Conservation (phyloP, 805 yeast species). For the Yarrowia sp. region DNA sequence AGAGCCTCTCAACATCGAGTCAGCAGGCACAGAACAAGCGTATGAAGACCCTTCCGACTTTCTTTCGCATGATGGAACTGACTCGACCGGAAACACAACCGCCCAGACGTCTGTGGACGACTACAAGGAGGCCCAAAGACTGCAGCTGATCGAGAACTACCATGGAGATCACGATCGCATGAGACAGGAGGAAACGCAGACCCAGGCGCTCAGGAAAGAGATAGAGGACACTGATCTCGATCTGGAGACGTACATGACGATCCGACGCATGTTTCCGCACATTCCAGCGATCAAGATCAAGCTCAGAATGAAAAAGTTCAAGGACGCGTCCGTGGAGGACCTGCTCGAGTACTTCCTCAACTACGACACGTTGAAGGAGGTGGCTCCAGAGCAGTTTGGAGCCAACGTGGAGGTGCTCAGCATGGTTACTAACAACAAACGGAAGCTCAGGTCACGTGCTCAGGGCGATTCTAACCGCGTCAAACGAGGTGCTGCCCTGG, state of each 20-base stretch:
- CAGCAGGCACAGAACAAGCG: background rate
- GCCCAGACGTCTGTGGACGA: conserved; percentile 3
- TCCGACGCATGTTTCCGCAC: conserved; percentile 15
- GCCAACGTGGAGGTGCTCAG: conserved; percentile 7
- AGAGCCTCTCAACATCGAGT: conserved; percentile 6
- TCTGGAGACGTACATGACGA: background rate
- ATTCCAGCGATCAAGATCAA: conserved; percentile 6
- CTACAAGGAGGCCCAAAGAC: conserved; percentile 17
- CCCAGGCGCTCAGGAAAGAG: background rate
- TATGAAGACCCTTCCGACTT: background rate
- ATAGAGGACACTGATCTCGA: conserved; percentile 15
- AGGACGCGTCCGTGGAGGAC: background rate
- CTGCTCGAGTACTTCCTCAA: conserved; percentile 18
- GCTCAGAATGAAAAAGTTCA: conserved; percentile 16
- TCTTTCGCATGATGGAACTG: background rate
- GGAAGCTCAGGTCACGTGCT: background rate
- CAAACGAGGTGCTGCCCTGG: conserved; percentile 16
- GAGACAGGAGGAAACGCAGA: conserved; percentile 1
- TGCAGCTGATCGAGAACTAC: conserved; percentile 18
- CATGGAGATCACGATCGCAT: background rate
- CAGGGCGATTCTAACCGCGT: conserved; percentile 6
- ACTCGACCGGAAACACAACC: conserved; percentile 6
- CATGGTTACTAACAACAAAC: background rate
- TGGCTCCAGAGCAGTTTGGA: conserved; percentile 9
- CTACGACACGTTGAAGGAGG: conserved; percentile 18